phyloP scores from a whole-genome alignment of 73 alveolate species.

The Symbiodinium natans region DNA sequence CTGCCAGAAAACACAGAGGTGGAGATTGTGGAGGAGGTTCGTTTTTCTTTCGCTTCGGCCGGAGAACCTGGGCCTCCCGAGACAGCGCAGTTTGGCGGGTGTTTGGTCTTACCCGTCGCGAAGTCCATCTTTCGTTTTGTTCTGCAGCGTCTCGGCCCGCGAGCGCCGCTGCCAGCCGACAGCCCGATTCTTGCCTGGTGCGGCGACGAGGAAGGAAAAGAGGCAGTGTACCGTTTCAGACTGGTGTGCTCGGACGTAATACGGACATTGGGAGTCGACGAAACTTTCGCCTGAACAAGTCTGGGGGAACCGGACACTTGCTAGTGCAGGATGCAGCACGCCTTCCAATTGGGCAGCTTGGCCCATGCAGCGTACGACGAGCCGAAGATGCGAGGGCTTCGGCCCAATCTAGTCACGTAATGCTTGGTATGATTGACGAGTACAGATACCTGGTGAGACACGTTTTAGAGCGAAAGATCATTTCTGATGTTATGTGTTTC shows the following conservation, averaged over 20 bases:
- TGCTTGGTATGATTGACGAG: too few species aligned
- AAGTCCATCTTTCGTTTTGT: background rate
- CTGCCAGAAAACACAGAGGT: background rate
- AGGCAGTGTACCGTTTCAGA: slow-evolving; percentile 13
- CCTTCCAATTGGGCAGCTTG: too few species aligned
- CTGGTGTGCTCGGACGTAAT: background rate
- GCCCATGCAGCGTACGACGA: too few species aligned
- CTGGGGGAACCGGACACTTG: too few species aligned
- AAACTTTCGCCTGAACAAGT: slow-evolving; percentile 39
- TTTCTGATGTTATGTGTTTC: too few species aligned
- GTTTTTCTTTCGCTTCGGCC: slow-evolving; percentile 35
- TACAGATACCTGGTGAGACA: too few species aligned
- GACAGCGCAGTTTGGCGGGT: background rate
- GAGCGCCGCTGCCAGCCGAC: slow-evolving; percentile 28
- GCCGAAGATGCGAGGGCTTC: too few species aligned
- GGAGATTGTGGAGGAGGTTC: background rate
- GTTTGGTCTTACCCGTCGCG: background rate
- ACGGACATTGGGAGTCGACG: background rate
- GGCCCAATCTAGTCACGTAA: too few species aligned
- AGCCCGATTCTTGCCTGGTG: background rate
- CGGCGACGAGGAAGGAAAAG: background rate
- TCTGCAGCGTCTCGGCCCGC: slow-evolving; percentile 30
- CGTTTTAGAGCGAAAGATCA: too few species aligned
- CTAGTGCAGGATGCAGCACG: too few species aligned
- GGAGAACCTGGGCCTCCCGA: slow-evolving; percentile 22